Evolutionary conservation across 768 basidiomycete genomes (phyloP), one percentile per base, ranked within the genome.

Genomic region (Nidularia sp.): DNA sequence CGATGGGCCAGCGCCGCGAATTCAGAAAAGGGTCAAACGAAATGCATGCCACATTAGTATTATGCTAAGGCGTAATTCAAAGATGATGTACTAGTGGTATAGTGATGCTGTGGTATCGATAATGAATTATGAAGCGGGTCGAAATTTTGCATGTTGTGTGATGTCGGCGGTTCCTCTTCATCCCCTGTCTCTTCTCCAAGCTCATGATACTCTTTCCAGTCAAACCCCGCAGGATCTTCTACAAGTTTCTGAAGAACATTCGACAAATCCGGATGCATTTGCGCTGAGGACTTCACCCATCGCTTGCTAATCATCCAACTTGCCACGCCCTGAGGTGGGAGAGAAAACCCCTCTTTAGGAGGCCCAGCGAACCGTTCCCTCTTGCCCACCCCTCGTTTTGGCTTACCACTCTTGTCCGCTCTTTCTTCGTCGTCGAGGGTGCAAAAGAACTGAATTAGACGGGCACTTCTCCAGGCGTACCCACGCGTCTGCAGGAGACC

Each of bases 231-330:
- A 0, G 72, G 66, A 35, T 83, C 79, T 9, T 71, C 62, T 6
- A 84, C 67, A 5, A 77, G 60, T 29, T 74, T 76, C 50, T 67
- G 63, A 41, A 87, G 39, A 43, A 66, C 55, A 9, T 68, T 67
- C 8, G 63, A 59, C 1, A 86, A 62, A 57, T 85, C 85, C 4
- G 76, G 76, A 12, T 78, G 76, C 36, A 65, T 66, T 6, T 45
- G 56, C 54, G 68, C 70, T 47, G 78, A 67, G 41, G 64, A 58
- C 32, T 67, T 67, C 47, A 83, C 56, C 88, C 88, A 90, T 15
- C 77, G 67, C 60, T 75, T 75, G 65, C 87, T 89, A 55, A 90
- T 72, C 88, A 90, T 90, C 88, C 88, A 90, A 15, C 74, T 71
- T 4, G 82, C 74, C 6, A 84, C 73, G 1, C 85, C 85, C 53